Conservation (phyloP, 2,329 filamentous ascomycete species). For the Fusarium tanahbumbuense region DNA sequence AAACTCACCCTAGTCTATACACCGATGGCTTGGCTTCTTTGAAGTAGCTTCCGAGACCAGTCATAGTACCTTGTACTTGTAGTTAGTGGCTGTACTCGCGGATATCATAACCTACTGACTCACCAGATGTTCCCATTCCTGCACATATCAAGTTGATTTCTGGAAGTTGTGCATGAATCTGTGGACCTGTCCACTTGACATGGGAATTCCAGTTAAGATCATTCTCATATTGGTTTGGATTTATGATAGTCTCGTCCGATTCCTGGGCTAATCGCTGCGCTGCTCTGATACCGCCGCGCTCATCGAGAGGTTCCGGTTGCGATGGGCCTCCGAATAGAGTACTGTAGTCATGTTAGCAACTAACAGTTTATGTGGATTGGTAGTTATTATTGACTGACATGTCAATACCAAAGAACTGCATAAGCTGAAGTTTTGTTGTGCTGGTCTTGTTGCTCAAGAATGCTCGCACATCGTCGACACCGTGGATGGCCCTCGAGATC, state of each 20-base stretch:
- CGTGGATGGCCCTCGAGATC: slow-evolving; percentile 63
- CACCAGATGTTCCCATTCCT: slow-evolving; percentile 68
- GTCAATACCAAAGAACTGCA: slow-evolving; percentile 70
- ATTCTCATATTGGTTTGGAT: slow-evolving; percentile 69
- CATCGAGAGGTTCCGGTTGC: slow-evolving; percentile 66
- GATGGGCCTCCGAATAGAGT: slow-evolving; percentile 69
- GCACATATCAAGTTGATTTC: slow-evolving; percentile 67
- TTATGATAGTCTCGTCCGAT: slow-evolving; percentile 60
- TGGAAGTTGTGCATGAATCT: slow-evolving; percentile 67
- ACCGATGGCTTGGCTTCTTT: slow-evolving; percentile 62
- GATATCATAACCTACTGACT: slow-evolving; percentile 40
- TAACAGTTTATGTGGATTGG: fast-evolving
- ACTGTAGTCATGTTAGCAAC: slow-evolving; percentile 38
- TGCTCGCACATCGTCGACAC: slow-evolving; percentile 63
- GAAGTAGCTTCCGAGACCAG: slow-evolving; percentile 63
- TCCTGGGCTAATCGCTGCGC: slow-evolving; percentile 57
- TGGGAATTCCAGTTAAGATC: slow-evolving; percentile 66
- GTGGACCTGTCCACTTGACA: slow-evolving; percentile 68
- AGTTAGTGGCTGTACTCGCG: background rate
- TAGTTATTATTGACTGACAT: slow-evolving; percentile 51
- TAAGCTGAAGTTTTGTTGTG: slow-evolving; percentile 62
- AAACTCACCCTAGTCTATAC: slow-evolving; percentile 48
- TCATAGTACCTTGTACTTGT: slow-evolving; percentile 53
- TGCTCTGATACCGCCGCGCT: slow-evolving; percentile 63
- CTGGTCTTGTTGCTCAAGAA: slow-evolving; percentile 70